Evolutionary conservation across 2,329 filamentous ascomycete genomes (phyloP).

Genomic region (Neonectria punicea): DNA sequence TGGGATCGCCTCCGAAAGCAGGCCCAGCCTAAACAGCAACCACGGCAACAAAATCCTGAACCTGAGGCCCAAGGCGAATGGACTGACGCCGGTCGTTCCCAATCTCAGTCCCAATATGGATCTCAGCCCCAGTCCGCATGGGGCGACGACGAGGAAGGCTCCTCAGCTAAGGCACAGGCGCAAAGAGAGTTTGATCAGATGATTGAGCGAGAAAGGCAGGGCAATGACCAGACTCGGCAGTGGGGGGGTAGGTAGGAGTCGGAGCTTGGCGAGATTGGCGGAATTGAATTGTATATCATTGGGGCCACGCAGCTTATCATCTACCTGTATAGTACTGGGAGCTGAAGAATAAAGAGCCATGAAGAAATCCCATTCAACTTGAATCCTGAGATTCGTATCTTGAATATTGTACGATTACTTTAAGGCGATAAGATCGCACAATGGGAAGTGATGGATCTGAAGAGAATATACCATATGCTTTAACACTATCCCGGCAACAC

Average conservation of each 20-base stretch:
- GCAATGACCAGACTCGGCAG: slow-evolving; percentile 42
- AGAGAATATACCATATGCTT: slow-evolving; percentile 3
- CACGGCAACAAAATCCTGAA: slow-evolving; percentile 32
- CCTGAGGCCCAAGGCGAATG: slow-evolving; percentile 30
- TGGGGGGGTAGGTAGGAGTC: slow-evolving; percentile 39
- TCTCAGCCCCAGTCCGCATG: slow-evolving; percentile 35
- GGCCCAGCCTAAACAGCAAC: slow-evolving; percentile 32
- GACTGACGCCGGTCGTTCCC: slow-evolving; percentile 19
- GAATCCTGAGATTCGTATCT: too few relatives aligned
- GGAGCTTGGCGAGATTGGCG: not conserved
- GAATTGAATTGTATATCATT: slow-evolving; percentile 10
- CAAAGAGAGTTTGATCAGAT: slow-evolving; percentile 63
- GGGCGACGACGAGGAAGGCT: slow-evolving; percentile 50
- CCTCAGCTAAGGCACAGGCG: slow-evolving; percentile 55
- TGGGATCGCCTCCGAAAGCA: slow-evolving; percentile 59
- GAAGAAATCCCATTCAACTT: not conserved
- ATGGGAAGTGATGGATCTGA: not conserved
- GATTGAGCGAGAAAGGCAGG: slow-evolving; percentile 56
- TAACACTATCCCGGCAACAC: slow-evolving; percentile 5
- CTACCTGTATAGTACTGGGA: slow-evolving; percentile 3
- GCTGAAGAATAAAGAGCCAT: not conserved
- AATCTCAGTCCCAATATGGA: slow-evolving; percentile 21
- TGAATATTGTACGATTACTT: too few relatives aligned
- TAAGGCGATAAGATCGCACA: not conserved
- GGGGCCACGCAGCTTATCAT: slow-evolving; percentile 4